Base-by-base conservation (phyloP, 257 asterid genomes). In the Scutellaria baicalensis region DNA sequence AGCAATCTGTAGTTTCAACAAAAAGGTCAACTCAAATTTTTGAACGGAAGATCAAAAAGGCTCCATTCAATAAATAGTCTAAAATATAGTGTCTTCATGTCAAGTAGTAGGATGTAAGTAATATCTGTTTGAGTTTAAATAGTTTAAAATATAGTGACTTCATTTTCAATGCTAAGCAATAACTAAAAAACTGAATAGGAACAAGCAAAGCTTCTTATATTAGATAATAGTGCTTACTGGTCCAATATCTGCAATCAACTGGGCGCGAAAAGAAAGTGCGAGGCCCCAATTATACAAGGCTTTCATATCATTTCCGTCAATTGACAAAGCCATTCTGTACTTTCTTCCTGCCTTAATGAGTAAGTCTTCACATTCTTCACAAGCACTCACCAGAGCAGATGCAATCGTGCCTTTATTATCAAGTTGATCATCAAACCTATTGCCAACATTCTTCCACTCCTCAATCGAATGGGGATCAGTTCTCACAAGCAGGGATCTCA, bases 201-300 rank as follows among this genome's bases (percentile, higher is more conserved):
- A 67, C 61, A 59, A 43, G 52, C 44, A 64, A 55, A 43, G 36
- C 38, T 17, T 59, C 5, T 36, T 11, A 2, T 48, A 27, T 49
- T 49, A 18, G 45, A 68, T 64, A 69, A 23, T 0, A 77, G 68
- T 55, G 66, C 89, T 86, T 84, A 93, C 98, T 0, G 98, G 97
- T 80, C 97, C 98, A 16, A 86, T 78, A 78, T 93, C 96, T 57
- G 98, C 90, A 78, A 93, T 87, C 84, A 93, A 82, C 76, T 90
- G 98, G 9, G 87, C 96, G 38, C 98, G 93, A 40, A 90, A 88
- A 48, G 89, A 81, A 59, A 93, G 93, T 35, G 98, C 93, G 59
- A 93, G 92, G 27, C 97, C 98, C 98, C 96, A 90, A 74, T 93
- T 90, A 81, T 90, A 88, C 82, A 93, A 66, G 47, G 97, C 90